These are phyloP conservation scores for Populus tremula DNA, from an alignment of 345 rosid genomes.

Conservation along the genomic window DNA sequence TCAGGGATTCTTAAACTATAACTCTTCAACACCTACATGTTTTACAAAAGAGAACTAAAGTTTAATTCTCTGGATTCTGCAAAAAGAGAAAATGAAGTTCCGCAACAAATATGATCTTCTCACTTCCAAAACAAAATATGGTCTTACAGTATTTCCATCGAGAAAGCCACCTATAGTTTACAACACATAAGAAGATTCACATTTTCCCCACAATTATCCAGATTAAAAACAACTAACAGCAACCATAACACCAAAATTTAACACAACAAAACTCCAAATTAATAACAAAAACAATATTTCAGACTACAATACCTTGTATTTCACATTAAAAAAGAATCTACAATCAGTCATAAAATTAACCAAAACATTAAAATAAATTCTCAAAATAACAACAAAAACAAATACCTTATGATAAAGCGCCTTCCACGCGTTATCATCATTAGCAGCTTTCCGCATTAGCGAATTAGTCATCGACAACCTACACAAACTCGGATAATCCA, in stretches of 20 bases:
- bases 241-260: not conserved
- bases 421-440: slow-evolving; percentile 98
- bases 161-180: not conserved
- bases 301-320: not conserved
- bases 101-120: not conserved
- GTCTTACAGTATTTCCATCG: not conserved
- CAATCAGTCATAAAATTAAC: not conserved
- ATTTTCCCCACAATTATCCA: not conserved
- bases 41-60: not conserved
- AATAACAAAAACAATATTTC: not conserved
- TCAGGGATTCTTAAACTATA: not conserved
- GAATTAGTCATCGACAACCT: slow-evolving; percentile 97
- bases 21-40: not conserved
- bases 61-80: not conserved
- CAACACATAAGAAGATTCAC: not conserved
- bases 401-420: slow-evolving; percentile 89
- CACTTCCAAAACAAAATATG: not conserved
- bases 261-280: not conserved
- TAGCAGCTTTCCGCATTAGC: slow-evolving; percentile 95
- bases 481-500: slow-evolving; percentile 95
- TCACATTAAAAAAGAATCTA: not conserved
- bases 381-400: not conserved
- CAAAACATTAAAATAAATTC: not conserved
- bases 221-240: not conserved
- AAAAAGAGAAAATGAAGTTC: not conserved